Conservation (phyloP, 164 flowering plant genomes). For the Tetrastigma voinierianum region DNA sequence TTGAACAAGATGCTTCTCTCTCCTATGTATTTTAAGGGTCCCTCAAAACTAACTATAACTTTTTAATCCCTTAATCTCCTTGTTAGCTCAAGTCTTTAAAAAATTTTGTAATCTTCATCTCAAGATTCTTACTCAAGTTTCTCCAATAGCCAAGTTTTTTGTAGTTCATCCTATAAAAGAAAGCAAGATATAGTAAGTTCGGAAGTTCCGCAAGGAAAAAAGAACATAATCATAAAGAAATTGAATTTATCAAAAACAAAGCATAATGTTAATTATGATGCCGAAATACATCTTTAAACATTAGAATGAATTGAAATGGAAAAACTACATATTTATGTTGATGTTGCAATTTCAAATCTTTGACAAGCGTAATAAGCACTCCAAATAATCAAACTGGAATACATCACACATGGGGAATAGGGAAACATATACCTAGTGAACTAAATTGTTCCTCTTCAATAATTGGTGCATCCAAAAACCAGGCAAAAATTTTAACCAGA, state of each 20-base stretch:
- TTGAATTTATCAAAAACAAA: background rate
- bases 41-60: no score
- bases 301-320: background rate
- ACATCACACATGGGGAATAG: no score
- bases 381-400: no score
- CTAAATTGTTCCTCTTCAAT: no score
- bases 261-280: background rate
- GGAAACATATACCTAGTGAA: no score
- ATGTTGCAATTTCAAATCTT: conserved; percentile 91
- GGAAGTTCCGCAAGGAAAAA: background rate
- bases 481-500: no score
- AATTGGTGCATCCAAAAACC: no score
- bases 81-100: no score
- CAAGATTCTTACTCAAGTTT: conserved; percentile 52
- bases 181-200: background rate
- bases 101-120: no score
- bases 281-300: conserved; percentile 1
- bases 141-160: conserved; percentile 91
- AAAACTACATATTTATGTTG: conserved; percentile 87
- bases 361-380: conserved; percentile 94
- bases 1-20: no score
- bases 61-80: no score
- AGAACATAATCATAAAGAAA: background rate
- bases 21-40: no score
- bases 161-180: conserved; percentile 70